phyloP scores from a whole-genome alignment of 2,329 filamentous ascomycete genomes.

The Pyrenophora teres region DNA sequence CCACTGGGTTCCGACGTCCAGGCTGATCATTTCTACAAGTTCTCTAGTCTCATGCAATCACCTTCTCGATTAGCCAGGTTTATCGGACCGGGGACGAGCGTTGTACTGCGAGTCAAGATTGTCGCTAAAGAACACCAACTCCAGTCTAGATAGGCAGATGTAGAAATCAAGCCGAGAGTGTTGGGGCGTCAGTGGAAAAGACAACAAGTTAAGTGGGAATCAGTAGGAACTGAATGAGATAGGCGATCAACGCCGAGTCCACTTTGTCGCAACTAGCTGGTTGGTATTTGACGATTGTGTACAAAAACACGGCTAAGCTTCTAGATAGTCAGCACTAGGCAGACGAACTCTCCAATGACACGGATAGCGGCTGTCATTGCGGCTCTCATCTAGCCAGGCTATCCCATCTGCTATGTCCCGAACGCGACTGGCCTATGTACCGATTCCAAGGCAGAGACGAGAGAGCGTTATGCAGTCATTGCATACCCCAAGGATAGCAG shows the following conservation, averaged over 20 bases:
- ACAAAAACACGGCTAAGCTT: conserved; percentile 17
- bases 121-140: not conserved
- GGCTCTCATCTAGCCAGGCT: conserved; percentile 28
- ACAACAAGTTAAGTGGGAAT: conserved; percentile 5
- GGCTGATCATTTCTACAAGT: not conserved
- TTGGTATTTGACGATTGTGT: conserved; percentile 7
- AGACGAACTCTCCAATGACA: conserved; percentile 23
- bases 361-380: conserved; percentile 1
- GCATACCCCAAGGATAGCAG: conserved; percentile 17
- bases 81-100: not conserved
- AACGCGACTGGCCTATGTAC: conserved; percentile 8
- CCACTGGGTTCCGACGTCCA: not conserved
- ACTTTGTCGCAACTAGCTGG: conserved; percentile 9
- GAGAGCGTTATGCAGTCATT: conserved; percentile 17
- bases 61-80: not conserved
- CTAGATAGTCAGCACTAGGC: conserved; percentile 11
- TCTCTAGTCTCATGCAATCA: not conserved
- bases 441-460: conserved; percentile 10
- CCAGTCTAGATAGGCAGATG: conserved; percentile 1
- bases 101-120: not conserved
- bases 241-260: conserved; percentile 15
- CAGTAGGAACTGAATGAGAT: conserved; percentile 1
- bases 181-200: conserved; percentile 12
- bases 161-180: not conserved
- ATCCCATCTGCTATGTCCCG: conserved; percentile 15